Conservation (phyloP, 2,329 filamentous ascomycete genomes). For the Venturia carpophila region DNA sequence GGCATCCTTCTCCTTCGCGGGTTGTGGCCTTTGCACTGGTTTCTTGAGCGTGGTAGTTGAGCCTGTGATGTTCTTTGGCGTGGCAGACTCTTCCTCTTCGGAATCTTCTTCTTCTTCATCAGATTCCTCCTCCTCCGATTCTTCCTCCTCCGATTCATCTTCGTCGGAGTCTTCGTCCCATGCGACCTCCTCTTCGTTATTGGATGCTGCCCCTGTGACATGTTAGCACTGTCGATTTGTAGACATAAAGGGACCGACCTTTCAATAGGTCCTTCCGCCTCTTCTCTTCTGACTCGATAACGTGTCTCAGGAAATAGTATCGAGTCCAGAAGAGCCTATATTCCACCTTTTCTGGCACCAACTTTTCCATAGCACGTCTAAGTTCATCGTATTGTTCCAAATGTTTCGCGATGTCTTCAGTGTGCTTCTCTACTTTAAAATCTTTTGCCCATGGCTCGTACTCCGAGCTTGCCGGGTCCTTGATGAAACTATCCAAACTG, state of each 20-base stretch:
- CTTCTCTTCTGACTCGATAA: conserved; percentile 87
- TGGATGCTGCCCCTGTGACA: conserved; percentile 53
- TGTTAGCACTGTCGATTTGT: conserved; percentile 24
- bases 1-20: conserved; percentile 28
- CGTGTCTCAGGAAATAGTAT: conserved; percentile 90
- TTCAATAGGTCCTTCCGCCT: conserved; percentile 83
- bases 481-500: conserved; percentile 66
- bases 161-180: conserved; percentile 74
- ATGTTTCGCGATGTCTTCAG: conserved; percentile 71
- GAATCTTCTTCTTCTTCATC: conserved; percentile 55
- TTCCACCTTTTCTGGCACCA: conserved; percentile 87
- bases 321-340: conserved; percentile 88
- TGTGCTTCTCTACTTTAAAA: conserved; percentile 79
- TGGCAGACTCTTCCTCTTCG: conserved; percentile 21
- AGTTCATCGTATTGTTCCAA: conserved; percentile 81
- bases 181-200: conserved; percentile 63
- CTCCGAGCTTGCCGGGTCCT: conserved; percentile 68
- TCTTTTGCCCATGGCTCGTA: conserved; percentile 64
- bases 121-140: conserved; percentile 48
- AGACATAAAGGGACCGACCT: conserved; percentile 47
- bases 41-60: conserved; percentile 20
- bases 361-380: conserved; percentile 81
- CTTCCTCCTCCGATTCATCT: conserved; percentile 60
- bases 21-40: conserved; percentile 24
- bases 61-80: conserved; percentile 20